Conservation (phyloP, 805 yeast species). For the Kluyveromyces siamensis region DNA sequence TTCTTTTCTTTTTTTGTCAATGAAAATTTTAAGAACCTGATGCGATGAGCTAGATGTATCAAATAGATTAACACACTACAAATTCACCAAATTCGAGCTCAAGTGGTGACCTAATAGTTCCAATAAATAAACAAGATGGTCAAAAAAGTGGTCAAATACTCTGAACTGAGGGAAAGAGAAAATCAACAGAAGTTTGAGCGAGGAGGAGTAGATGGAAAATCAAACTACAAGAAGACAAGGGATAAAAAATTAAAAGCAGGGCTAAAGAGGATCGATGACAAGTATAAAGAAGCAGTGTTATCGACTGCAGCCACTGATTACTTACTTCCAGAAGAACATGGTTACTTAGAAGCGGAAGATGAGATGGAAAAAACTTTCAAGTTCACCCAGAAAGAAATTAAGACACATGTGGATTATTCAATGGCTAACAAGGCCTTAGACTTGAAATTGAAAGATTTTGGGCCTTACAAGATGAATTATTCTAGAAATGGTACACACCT, state of each 20-base stretch:
- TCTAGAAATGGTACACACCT: constrained; percentile 82
- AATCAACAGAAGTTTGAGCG: constrained; percentile 29
- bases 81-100: neutral
- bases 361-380: constrained; percentile 85
- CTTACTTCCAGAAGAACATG: constrained; percentile 73
- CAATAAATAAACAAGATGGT: neutral
- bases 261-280: constrained; percentile 57
- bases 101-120: neutral
- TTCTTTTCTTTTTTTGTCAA: neutral
- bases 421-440: constrained; percentile 72
- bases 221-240: constrained; percentile 29
- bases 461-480: constrained; percentile 79
- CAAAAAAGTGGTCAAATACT: neutral
- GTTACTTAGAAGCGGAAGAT: constrained; percentile 87
- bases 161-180: constrained; percentile 16
- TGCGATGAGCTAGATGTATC: neutral
- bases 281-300: constrained; percentile 67
- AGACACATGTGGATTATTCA: constrained; percentile 61
- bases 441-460: constrained; percentile 63
- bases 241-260: constrained; percentile 58
- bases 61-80: neutral
- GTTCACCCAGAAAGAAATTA: constrained; percentile 73
- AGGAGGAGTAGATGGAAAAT: constrained; percentile 5
- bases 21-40: constrained; percentile 2
- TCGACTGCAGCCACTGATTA: constrained; percentile 84